Evolutionary conservation across 352 stramenopile species (phyloP).

Genomic region (Pythium guiyangense): DNA sequence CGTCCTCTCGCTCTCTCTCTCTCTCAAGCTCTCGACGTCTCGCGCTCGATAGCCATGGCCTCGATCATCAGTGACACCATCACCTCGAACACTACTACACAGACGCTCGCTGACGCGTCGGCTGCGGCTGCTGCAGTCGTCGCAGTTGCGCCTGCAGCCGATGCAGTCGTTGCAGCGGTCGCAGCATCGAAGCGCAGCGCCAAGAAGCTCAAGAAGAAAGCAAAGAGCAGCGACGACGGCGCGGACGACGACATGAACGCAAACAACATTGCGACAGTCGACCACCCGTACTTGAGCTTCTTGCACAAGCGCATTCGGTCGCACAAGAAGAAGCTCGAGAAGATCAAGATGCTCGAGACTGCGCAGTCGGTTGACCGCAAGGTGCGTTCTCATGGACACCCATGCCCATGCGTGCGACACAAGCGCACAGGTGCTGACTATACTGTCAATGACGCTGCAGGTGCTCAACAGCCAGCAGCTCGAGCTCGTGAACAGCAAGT

Average conservation of each 20-base stretch:
- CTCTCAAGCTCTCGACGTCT: no score
- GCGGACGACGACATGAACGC: constrained; percentile 28
- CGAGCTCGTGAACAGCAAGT: constrained; percentile 62
- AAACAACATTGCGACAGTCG: constrained; percentile 34
- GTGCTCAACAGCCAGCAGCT: constrained; percentile 71
- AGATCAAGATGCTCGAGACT: constrained; percentile 63
- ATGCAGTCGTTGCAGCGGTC: neutral
- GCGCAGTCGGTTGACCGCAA: constrained; percentile 46
- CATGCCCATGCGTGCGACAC: no score
- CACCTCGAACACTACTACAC: no score
- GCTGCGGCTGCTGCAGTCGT: constrained; percentile 3
- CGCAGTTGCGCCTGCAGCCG: neutral
- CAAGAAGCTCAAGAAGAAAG: constrained; percentile 25
- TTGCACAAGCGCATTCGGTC: constrained; percentile 79
- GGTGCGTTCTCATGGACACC: no score
- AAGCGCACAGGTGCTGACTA: no score
- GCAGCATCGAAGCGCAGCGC: constrained; percentile 19
- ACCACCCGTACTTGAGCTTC: constrained; percentile 79
- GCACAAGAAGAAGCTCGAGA: constrained; percentile 86
- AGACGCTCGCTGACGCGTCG: no score
- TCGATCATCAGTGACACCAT: neutral
- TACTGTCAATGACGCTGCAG: constrained; percentile 2
- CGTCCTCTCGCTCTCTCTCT: no score
- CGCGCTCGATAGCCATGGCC: neutral
- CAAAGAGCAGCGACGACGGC: constrained; percentile 16